Percentiles rank a stretch among this genome's conserved stretches.
Conservation (phyloP, 768 basidiomycete species). For the Podaxis sp. region DNA sequence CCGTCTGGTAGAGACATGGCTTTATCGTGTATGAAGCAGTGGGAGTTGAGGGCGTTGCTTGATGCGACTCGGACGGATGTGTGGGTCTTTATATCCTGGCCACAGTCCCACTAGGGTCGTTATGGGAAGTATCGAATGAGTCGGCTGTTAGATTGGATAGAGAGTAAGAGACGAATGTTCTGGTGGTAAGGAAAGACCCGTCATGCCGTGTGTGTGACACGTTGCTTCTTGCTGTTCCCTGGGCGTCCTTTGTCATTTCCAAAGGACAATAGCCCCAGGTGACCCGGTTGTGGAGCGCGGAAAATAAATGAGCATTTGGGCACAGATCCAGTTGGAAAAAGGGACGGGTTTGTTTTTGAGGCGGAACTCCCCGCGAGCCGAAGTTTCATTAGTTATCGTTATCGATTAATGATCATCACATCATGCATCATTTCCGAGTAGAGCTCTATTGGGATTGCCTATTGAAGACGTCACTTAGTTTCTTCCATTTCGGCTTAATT, state of each 20-base stretch:
- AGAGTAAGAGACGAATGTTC: neutral
- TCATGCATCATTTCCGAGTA: neutral
- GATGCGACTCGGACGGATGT: neutral
- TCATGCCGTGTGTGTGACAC: constrained; percentile 9
- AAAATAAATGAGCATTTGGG: constrained; percentile 3
- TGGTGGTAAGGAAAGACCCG: neutral
- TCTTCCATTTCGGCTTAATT: constrained; percentile 6
- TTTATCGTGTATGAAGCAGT: neutral
- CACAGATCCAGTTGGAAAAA: neutral
- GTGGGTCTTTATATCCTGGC: neutral
- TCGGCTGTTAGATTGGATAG: neutral
- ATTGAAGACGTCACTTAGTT: constrained; percentile 2
- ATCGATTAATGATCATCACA: constrained; percentile 6
- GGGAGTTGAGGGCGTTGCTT: neutral
- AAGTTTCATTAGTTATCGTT: constrained; percentile 6
- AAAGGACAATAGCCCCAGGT: constrained; percentile 8
- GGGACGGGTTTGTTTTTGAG: neutral
- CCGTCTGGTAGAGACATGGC: constrained; percentile 7
- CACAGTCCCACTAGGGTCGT: neutral
- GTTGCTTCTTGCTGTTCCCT: neutral
- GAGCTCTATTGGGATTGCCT: neutral
- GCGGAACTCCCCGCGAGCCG: neutral
- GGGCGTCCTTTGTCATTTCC: constrained; percentile 2
- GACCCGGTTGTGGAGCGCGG: constrained; percentile 9
- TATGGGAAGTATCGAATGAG: neutral